Base-by-base conservation (phyloP, 1,284 basidiomycete species). In the Naganishia sp. region DNA sequence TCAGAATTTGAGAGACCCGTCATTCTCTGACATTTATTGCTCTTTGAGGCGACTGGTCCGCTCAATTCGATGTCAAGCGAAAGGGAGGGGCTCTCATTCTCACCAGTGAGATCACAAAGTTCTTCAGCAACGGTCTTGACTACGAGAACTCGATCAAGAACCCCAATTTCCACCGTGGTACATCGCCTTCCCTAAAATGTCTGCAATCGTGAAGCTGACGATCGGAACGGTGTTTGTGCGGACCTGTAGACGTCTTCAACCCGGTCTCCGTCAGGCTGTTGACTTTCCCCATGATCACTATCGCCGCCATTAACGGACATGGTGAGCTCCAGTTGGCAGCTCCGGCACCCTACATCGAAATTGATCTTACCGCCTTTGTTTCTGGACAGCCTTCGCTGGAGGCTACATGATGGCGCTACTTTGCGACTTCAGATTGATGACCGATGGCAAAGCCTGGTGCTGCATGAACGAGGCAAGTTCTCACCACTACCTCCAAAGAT, bases 401-500 rank as follows among this genome's bases (percentile, higher is more conserved):
- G 94, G 87, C 18, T 87, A 92, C 75, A 86, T 92, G 72, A 81
- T 95, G 25, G 85, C 90, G 1, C 80, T 94, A 58, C 84, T 84
- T 4, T 95, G 92, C 76, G 94, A 97, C 77, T 95, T 92, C 79
- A 86, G 94, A 41, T 84, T 96, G 65, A 94, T 95, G 88, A 88
- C 90, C 70, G 88, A 87, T 21, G 88, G 84, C 71, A 87, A 85
- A 74, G 89, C 89, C 11, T 94, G 90, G 87, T 80, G 92, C 67
- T 91, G 86, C 76, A 95, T 96, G 92, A 96, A 96, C 76, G 94
- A 97, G 81, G 89, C 90, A 69, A 69, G 77, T 71, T 25, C 25
- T 31, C 6, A 11, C 32, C 43, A 41, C 45, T 45, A 46, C 41
- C 42, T 32, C 23, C 17, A 21, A 25, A 49, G 31, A 42, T 32